Evolutionary conservation across 306 rosid species (phyloP).

Genomic region (Dryas drummondii): DNA sequence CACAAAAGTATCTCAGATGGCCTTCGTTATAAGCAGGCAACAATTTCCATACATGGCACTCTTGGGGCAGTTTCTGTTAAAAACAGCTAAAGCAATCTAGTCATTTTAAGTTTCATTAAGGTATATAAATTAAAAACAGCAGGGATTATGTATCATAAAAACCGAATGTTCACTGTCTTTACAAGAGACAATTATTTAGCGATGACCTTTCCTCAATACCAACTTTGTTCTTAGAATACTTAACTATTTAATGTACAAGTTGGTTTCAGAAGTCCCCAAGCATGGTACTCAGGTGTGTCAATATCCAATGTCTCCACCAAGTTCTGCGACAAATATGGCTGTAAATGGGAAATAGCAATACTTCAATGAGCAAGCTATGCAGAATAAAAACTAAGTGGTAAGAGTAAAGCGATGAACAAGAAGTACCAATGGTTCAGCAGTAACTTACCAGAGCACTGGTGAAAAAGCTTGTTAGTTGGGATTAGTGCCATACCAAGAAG

Average conservation of each 20-base stretch:
- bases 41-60: neutral
- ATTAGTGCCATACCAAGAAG: conserved; percentile 18
- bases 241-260: too few species aligned
- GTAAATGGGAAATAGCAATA: neutral
- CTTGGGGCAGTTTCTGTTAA: neutral
- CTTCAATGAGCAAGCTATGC: neutral
- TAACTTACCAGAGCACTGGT: conserved; percentile 7
- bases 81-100: neutral
- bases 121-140: neutral
- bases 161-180: neutral
- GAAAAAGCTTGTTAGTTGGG: neutral
- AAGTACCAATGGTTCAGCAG: conserved; percentile 5
- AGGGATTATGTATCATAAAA: neutral
- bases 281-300: neutral
- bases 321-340: neutral
- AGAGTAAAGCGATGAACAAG: conserved; percentile 9
- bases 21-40: neutral
- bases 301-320: neutral
- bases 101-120: neutral
- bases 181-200: neutral
- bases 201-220: neutral
- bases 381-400: neutral
- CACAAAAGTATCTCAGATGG: neutral
- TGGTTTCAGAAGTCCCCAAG: too few species aligned
- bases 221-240: too few species aligned